Evolutionary conservation across 2,329 filamentous ascomycete genomes (phyloP).

Genomic region (Sordariomycetes sp.): DNA sequence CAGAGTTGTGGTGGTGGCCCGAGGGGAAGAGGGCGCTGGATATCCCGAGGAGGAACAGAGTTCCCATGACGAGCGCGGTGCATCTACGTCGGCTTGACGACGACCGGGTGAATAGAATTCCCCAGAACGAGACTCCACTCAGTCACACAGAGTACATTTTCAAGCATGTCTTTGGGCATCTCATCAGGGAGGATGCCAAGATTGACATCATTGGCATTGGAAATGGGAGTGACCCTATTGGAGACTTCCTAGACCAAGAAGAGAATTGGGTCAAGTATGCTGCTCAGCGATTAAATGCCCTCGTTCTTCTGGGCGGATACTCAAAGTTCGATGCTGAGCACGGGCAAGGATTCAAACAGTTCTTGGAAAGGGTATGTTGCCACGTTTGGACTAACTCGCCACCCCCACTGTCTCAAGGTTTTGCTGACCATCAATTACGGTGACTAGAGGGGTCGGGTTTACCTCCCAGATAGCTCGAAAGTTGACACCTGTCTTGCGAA

Average conservation of each 20-base stretch:
- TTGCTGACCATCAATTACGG: too few relatives aligned
- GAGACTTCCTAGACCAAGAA: constrained; percentile 43
- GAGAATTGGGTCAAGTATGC: constrained; percentile 35
- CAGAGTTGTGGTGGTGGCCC: constrained; percentile 66
- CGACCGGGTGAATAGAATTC: constrained; percentile 43
- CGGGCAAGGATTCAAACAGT: constrained; percentile 30
- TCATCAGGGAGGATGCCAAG: constrained; percentile 33
- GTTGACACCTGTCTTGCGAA: constrained; percentile 39
- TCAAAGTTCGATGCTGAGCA: constrained; percentile 22
- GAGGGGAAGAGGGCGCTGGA: constrained; percentile 47
- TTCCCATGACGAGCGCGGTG: constrained; percentile 50
- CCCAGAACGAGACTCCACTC: constrained; percentile 38
- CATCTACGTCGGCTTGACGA: constrained; percentile 40
- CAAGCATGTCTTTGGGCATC: constrained; percentile 39
- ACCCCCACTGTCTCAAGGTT: too few relatives aligned
- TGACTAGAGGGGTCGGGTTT: constrained; percentile 44
- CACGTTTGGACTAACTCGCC: not conserved
- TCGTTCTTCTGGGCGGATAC: constrained; percentile 36
- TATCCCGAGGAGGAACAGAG: constrained; percentile 35
- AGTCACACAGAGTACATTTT: constrained; percentile 60
- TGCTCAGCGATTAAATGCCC: constrained; percentile 25
- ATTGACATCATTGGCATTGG: constrained; percentile 62
- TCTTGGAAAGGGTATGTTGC: constrained; percentile 34
- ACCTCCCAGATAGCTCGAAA: constrained; percentile 37
- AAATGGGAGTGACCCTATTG: constrained; percentile 45